Base-by-base conservation (phyloP, 2,329 filamentous ascomycete species). In the Colletotrichum tofieldiae region DNA sequence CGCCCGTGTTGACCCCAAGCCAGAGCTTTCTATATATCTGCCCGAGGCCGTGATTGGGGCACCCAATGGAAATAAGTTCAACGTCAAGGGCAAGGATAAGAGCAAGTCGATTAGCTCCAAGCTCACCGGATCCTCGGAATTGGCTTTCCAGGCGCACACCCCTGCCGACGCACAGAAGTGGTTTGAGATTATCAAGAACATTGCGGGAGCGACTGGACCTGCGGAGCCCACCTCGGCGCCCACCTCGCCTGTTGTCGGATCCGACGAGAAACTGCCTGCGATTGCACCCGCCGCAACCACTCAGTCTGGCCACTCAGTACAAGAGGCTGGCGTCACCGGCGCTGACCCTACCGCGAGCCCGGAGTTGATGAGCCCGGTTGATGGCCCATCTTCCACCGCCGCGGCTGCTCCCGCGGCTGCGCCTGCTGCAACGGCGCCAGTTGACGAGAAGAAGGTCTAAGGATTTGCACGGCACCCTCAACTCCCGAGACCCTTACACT, bases 71-170 rank as follows among this genome's bases (percentile, higher is more conserved):
- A 89, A 92, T 72, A 98, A 97, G 83, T 98, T 99, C 88, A 94
- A 91, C 78, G 88, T 99, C 82, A 98, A 98, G 86, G 96, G 96
- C 82, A 98, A 98, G 83, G 95, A 99, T 80, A 90, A 92, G 68
- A 93, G 92, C 78, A 93, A 93, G 80, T 93, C 93, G 75, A 84
- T 98, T 75, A 92, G 92, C 78, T 93, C 92, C 85, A 96, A 94
- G 79, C 89, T 98, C 75, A 90, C 93, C 59, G 94, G 95, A 75
- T 90, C 84, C 35, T 91, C 94, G 51, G 96, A 98, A 82, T 87
- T 97, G 47, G 85, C 88, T 39, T 98, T 98, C 90, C 97, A 97
- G 85, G 95, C 95, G 0, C 93, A 95, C 82, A 94, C 93, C 1
- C 82, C 94, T 2, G 86, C 89, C 37, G 94, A 97, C 75, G 95